phyloP scores from a whole-genome alignment of 495 filamentous ascomycete genomes.

The Aspergillus nanangensis region DNA sequence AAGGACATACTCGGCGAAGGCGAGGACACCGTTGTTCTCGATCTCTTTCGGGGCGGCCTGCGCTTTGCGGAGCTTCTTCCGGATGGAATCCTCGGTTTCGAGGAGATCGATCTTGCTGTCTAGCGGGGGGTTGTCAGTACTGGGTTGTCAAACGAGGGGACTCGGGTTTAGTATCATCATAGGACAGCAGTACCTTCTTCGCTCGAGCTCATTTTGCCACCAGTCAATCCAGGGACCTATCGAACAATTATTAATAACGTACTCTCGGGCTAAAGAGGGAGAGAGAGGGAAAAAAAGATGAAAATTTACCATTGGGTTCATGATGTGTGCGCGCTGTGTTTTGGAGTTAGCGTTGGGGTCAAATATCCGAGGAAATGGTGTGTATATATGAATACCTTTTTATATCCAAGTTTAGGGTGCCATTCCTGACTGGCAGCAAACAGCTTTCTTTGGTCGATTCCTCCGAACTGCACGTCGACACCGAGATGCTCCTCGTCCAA shows the following conservation, averaged over 20 bases:
- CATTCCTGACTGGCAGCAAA: slow-evolving; percentile 70
- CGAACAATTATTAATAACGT: too few relatives aligned
- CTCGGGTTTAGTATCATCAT: neutral
- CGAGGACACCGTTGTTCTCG: slow-evolving; percentile 81
- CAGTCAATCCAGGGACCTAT: slow-evolving; percentile 70
- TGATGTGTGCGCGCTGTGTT: slow-evolving; percentile 71
- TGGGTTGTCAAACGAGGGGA: too few relatives aligned
- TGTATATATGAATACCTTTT: slow-evolving; percentile 33
- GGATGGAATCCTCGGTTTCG: slow-evolving; percentile 64
- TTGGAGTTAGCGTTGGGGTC: neutral
- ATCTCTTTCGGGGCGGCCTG: slow-evolving; percentile 67
- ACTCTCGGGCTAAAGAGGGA: too few relatives aligned
- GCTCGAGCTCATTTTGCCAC: slow-evolving; percentile 75
- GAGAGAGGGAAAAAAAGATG: too few relatives aligned
- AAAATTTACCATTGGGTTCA: slow-evolving; percentile 92
- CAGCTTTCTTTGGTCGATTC: slow-evolving; percentile 85
- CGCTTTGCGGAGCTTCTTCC: slow-evolving; percentile 80
- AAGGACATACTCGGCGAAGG: slow-evolving; percentile 79
- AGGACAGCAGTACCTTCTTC: slow-evolving; percentile 24
- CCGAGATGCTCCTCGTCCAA: slow-evolving; percentile 88
- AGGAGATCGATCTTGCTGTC: slow-evolving; percentile 79
- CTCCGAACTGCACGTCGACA: slow-evolving; percentile 72
- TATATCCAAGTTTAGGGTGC: slow-evolving; percentile 40
- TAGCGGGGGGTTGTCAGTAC: too few relatives aligned
- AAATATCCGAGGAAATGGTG: neutral